Conservation (phyloP, 2,329 filamentous ascomycete genomes). For the Paramyrothecium roridum region DNA sequence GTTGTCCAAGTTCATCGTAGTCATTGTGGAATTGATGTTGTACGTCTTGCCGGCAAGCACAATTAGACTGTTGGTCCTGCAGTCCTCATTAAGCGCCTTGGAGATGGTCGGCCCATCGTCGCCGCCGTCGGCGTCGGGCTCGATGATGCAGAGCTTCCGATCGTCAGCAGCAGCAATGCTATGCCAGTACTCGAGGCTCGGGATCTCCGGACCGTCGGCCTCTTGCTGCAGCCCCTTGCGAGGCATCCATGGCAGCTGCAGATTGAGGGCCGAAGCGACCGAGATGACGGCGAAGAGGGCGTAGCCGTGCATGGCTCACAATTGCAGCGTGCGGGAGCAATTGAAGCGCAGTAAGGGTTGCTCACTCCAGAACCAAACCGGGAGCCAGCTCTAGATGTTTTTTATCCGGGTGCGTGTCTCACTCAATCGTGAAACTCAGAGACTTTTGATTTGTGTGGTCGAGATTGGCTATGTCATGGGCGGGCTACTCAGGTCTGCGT, state of each 20-base stretch:
- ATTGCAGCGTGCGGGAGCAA: neutral
- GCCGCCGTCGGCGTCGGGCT: slow-evolving; percentile 17
- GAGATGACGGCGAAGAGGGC: neutral
- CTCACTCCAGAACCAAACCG: too few relatives aligned
- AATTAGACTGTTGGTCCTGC: slow-evolving; percentile 23
- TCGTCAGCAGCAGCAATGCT: slow-evolving; percentile 10
- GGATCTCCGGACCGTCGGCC: neutral
- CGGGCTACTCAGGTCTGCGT: neutral
- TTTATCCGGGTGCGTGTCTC: neutral
- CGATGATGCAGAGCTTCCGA: slow-evolving; percentile 23
- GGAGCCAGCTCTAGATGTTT: neutral
- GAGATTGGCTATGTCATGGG: neutral
- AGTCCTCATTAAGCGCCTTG: slow-evolving; percentile 26
- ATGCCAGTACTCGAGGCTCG: neutral
- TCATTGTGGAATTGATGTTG: slow-evolving; percentile 31
- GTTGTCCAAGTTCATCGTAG: slow-evolving; percentile 24
- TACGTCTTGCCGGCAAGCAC: slow-evolving; percentile 29
- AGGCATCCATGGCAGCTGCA: neutral
- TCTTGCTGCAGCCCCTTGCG: neutral
- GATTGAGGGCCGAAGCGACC: neutral
- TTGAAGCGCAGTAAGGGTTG: neutral
- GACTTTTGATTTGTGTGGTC: neutral
- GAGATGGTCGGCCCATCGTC: slow-evolving; percentile 28
- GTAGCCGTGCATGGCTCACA: neutral
- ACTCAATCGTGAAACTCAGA: neutral